Evolutionary conservation across 352 stramenopile species (phyloP).

Genomic region (Globisporangium cederbergense): DNA sequence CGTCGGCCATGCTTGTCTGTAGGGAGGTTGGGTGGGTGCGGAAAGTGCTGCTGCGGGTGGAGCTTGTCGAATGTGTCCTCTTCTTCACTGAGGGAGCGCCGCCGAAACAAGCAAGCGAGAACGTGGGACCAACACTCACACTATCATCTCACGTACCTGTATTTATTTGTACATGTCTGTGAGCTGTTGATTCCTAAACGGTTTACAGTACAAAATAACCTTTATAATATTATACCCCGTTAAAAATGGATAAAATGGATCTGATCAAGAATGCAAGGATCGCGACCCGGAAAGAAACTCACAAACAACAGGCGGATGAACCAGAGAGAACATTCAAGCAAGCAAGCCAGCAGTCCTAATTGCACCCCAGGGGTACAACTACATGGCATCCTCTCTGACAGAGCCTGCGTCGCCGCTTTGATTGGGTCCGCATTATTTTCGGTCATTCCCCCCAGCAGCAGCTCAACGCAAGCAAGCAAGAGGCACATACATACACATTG

Average conservation of each 20-base stretch:
- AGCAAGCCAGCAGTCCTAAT: no score
- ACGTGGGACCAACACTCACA: neutral
- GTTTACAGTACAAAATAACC: neutral
- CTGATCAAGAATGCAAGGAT: neutral
- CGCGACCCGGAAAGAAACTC: neutral
- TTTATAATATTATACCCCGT: neutral
- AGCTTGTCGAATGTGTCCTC: constrained; percentile 4
- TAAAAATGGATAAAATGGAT: neutral
- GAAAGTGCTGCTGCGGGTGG: neutral
- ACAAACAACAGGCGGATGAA: neutral
- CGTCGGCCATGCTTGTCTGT: constrained; percentile 12
- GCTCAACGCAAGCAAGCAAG: neutral
- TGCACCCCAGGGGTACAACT: no score
- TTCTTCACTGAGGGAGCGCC: neutral
- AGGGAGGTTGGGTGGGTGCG: neutral
- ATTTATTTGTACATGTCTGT: neutral
- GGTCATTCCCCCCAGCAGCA: neutral
- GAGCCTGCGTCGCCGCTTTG: constrained; percentile 19
- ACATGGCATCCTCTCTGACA: constrained; percentile 13
- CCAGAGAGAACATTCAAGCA: neutral
- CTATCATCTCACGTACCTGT: neutral
- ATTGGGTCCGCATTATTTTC: constrained; percentile 23
- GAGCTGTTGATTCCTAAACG: neutral
- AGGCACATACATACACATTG: neutral
- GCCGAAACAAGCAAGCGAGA: neutral